These are phyloP conservation scores for Pleurotus platypus DNA, from an alignment of 768 basidiomycete species.

Conservation along the genomic window DNA sequence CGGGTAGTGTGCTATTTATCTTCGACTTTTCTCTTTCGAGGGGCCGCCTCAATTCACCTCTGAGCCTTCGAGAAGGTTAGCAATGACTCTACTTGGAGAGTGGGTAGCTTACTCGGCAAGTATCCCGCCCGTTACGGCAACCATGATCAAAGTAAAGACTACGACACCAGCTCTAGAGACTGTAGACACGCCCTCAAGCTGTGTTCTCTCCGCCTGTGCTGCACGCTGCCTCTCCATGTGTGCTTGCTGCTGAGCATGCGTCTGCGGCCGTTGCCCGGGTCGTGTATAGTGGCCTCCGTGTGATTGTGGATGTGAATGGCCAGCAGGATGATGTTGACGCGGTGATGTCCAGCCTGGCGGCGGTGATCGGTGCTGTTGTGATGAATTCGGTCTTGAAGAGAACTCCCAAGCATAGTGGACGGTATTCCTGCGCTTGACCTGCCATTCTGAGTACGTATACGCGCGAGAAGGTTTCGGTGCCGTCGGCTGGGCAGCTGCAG, in stretches of 20 bases:
- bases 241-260: slow-evolving; percentile 4
- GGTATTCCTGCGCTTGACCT: slow-evolving; percentile 17
- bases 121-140: not conserved
- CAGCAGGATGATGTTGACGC: not conserved
- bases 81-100: no score
- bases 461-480: slow-evolving; percentile 11
- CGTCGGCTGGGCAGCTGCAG: slow-evolving; percentile 10
- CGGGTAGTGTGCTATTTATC: no score
- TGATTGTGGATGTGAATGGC: not conserved
- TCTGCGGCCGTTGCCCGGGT: not conserved
- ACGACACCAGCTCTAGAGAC: slow-evolving; percentile 5
- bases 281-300: slow-evolving; percentile 5
- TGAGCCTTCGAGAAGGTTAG: no score
- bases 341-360: slow-evolving; percentile 3
- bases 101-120: no score
- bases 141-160: slow-evolving; percentile 16
- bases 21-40: no score
- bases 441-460: slow-evolving; percentile 15
- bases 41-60: no score
- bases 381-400: not conserved
- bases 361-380: slow-evolving; percentile 1
- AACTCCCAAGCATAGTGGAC: slow-evolving; percentile 7
- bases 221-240: slow-evolving; percentile 2
- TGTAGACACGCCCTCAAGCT: slow-evolving; percentile 22
- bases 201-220: slow-evolving; percentile 17